Conservation (phyloP, 495 filamentous ascomycete species). For the Stereocaulon alpinum region DNA sequence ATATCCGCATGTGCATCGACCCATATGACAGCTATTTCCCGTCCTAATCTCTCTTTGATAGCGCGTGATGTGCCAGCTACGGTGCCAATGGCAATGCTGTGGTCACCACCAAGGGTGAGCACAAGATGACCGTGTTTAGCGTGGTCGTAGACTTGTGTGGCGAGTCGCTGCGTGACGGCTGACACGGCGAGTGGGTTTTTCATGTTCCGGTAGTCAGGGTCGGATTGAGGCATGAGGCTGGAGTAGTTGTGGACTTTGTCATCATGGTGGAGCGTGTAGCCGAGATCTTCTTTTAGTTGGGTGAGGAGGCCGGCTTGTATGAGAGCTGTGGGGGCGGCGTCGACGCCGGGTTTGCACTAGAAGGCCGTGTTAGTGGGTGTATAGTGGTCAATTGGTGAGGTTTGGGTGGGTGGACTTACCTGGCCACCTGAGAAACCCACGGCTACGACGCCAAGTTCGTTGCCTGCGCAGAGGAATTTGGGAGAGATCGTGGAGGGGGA, state of each 20-base stretch:
- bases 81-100: slow-evolving; percentile 91
- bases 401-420: slow-evolving; percentile 40
- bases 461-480: slow-evolving; percentile 67
- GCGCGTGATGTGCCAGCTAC: slow-evolving; percentile 78
- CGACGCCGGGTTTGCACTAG: slow-evolving; percentile 84
- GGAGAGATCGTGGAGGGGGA: slow-evolving; percentile 63
- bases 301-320: slow-evolving; percentile 80
- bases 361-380: slow-evolving; percentile 3
- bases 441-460: slow-evolving; percentile 82
- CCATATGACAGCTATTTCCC: slow-evolving; percentile 92
- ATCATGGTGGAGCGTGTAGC: slow-evolving; percentile 80
- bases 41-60: slow-evolving; percentile 53
- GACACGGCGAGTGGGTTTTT: slow-evolving; percentile 84
- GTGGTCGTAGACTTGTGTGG: slow-evolving; percentile 77
- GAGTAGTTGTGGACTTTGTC: slow-evolving; percentile 73
- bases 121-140: slow-evolving; percentile 78
- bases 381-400: neutral
- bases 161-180: slow-evolving; percentile 71
- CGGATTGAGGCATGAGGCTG: slow-evolving; percentile 58
- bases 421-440: slow-evolving; percentile 97
- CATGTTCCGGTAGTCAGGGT: slow-evolving; percentile 80
- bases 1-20: slow-evolving; percentile 98
- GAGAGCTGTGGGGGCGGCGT: slow-evolving; percentile 83
- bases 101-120: slow-evolving; percentile 89
- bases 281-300: slow-evolving; percentile 73